A percentile compares a stretch with the other conserved stretches of the same genome.
Evolutionary conservation across 2,329 filamentous ascomycete genomes (phyloP).

Genomic region (Fusarium nelsonii): DNA sequence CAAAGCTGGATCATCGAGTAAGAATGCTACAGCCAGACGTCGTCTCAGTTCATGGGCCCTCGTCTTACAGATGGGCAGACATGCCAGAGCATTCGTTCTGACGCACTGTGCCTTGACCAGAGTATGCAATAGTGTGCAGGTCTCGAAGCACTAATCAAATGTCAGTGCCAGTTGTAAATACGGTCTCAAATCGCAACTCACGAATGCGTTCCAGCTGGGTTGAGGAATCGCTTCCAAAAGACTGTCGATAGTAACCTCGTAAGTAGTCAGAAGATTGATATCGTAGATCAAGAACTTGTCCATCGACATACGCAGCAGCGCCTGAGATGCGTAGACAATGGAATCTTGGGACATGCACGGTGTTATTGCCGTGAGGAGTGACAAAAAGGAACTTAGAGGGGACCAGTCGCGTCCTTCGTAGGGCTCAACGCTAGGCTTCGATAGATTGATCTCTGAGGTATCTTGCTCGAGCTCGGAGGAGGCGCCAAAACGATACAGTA

Average conservation of each 20-base stretch:
- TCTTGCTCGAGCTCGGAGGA: conserved; percentile 57
- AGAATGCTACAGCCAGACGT: conserved; percentile 73
- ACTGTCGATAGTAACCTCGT: conserved; percentile 58
- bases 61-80: conserved; percentile 66
- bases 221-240: conserved; percentile 59
- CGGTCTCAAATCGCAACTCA: conserved; percentile 49
- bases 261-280: conserved; percentile 55
- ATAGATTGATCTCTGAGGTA: conserved; percentile 37
- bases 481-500: conserved; percentile 72
- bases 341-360: conserved; percentile 52
- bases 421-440: conserved; percentile 45
- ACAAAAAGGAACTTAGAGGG: conserved; percentile 58
- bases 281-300: conserved; percentile 64
- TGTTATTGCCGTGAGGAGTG: conserved; percentile 57
- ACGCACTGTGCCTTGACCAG: conserved; percentile 63
- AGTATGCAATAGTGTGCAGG: conserved; percentile 61
- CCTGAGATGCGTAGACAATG: conserved; percentile 57
- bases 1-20: conserved; percentile 65
- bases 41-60: conserved; percentile 71
- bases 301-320: conserved; percentile 67
- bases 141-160: conserved; percentile 60
- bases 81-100: conserved; percentile 68
- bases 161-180: not conserved
- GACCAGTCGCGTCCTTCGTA: conserved; percentile 61
- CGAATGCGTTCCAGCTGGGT: conserved; percentile 56